Evolutionary conservation across 257 asterid species (phyloP), one percentile per base, ranked within the genome.

Genomic region (Ocimum tenuiflorum): DNA sequence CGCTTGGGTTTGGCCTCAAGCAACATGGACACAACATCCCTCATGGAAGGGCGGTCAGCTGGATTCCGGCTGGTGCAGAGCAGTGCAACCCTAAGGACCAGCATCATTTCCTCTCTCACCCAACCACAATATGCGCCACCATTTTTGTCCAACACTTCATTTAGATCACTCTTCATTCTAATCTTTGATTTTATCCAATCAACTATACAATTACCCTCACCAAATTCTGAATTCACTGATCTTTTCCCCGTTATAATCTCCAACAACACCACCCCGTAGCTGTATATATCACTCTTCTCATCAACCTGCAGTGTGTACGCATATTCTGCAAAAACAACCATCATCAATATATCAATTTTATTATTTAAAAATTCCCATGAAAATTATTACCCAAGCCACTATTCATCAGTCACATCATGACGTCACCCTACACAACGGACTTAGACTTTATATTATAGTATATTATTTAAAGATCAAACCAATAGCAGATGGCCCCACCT

Each of bases 271-370:
- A 94, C 97, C 0, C 99, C 99, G 1, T 76, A 94, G 72, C 99
- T 94, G 74, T 94, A 94, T 10, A 94, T 90, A 8, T 94, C 99
- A 58, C 99, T 94, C 83, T 89, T 94, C 80, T 87, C 99, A 5
- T 94, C 99, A 0, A 94, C 99, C 78, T 94, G 99, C 33, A 90
- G 72, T 0, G 99, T 87, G 79, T 89, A 90, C 0, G 96, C 99
- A 65, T 94, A 94, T 65, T 94, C 99, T 94, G 82, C 13, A 18
- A 38, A 22, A 22, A 3, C 31, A 23, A 24, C n/a, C n/a, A 13
- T 27, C 31, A 27, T 27, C 31, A 27, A 27, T 1, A 27, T n/a
- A n/a, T n/a, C n/a, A n/a, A n/a, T n/a, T n/a, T n/a, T n/a, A n/a
- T n/a, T n/a, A n/a, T n/a, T n/a, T n/a, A n/a, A n/a, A n/a, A n/a